Percentiles rank a stretch among this genome's conserved stretches.
Evolutionary conservation across 1,284 basidiomycete genomes (phyloP).

Genomic region (Ustilago sp.): DNA sequence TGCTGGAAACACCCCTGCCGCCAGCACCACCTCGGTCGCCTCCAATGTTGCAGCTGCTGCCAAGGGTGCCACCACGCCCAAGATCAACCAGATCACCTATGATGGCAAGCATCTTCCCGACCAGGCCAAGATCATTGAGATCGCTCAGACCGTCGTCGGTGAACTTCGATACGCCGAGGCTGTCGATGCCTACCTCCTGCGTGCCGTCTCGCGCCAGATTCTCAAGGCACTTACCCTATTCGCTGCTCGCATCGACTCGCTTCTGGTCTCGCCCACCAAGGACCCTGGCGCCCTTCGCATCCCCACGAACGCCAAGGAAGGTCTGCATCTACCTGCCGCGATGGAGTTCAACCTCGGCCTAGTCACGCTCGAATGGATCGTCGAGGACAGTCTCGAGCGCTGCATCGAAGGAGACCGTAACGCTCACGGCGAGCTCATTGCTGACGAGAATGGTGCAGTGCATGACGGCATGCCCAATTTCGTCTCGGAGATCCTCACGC

Average conservation of each 20-base stretch:
- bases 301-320: slow-evolving; percentile 59
- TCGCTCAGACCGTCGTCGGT: slow-evolving; percentile 60
- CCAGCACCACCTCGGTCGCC: slow-evolving; percentile 32
- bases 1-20: slow-evolving; percentile 18
- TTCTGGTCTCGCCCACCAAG: slow-evolving; percentile 59
- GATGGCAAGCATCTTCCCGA: slow-evolving; percentile 61
- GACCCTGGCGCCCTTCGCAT: slow-evolving; percentile 56
- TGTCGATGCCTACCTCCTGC: slow-evolving; percentile 65
- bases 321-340: slow-evolving; percentile 53
- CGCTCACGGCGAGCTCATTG: slow-evolving; percentile 51
- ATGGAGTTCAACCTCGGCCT: slow-evolving; percentile 68
- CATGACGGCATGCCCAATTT: slow-evolving; percentile 63
- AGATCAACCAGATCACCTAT: slow-evolving; percentile 58
- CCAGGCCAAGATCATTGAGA: slow-evolving; percentile 59
- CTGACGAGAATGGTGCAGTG: slow-evolving; percentile 53
- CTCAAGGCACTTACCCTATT: slow-evolving; percentile 68
- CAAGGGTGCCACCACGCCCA: slow-evolving; percentile 47
- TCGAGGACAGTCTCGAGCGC: slow-evolving; percentile 67
- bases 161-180: slow-evolving; percentile 62
- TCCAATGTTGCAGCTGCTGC: slow-evolving; percentile 52
- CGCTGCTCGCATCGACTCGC: slow-evolving; percentile 65
- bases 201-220: slow-evolving; percentile 65
- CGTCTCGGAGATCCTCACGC: slow-evolving; percentile 67
- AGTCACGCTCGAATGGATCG: slow-evolving; percentile 65
- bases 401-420: slow-evolving; percentile 63